Evolutionary conservation across 306 rosid species (phyloP).

Genomic region (Canavalia ensiformis): DNA sequence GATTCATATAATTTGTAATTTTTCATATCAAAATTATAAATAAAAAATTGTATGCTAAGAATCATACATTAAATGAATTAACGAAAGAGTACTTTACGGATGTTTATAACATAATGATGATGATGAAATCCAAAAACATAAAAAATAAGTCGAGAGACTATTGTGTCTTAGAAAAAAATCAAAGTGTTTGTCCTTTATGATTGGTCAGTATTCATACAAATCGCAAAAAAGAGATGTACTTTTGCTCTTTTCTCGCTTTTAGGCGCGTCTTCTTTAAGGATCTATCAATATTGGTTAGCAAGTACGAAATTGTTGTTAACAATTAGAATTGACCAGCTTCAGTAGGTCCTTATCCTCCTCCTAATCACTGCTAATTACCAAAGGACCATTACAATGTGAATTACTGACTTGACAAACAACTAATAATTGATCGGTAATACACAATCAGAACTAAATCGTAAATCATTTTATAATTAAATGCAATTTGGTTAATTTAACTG

Average conservation of each 20-base stretch:
- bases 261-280: slow-evolving; percentile 49
- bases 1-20: too few relatives aligned
- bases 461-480: background rate
- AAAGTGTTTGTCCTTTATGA: slow-evolving; percentile 46
- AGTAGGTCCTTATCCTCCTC: slow-evolving; percentile 47
- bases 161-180: background rate
- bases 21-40: background rate
- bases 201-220: slow-evolving; percentile 39
- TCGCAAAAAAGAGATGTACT: slow-evolving; percentile 55
- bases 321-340: slow-evolving; percentile 56
- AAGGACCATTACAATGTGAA: slow-evolving; percentile 31
- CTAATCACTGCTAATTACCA: slow-evolving; percentile 12
- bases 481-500: background rate
- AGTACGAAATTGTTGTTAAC: slow-evolving; percentile 60
- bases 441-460: background rate
- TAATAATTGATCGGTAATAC: slow-evolving; percentile 32
- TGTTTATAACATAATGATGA: background rate
- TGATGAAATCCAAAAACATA: background rate
- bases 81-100: background rate
- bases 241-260: slow-evolving; percentile 54
- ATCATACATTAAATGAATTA: background rate
- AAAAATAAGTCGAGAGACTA: too few relatives aligned
- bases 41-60: background rate
- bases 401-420: slow-evolving; percentile 37
- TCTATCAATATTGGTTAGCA: slow-evolving; percentile 47